Conservation (phyloP, 495 filamentous ascomycete genomes). For the Hypoxylon subgilvum region DNA sequence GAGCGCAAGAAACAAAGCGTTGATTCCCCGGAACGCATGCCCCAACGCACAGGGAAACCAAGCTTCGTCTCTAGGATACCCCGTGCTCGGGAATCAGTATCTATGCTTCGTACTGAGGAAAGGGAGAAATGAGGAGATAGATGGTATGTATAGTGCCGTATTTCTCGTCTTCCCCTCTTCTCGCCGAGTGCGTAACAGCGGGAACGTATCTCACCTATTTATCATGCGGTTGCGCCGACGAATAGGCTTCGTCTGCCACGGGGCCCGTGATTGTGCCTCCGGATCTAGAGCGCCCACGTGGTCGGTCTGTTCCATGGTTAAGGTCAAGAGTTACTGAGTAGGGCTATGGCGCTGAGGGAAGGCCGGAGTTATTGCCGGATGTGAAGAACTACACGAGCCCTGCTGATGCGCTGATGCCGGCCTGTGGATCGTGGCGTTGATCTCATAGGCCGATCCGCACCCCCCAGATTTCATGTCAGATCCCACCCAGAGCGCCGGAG, state of each 20-base stretch:
- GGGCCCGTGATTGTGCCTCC: constrained; percentile 29
- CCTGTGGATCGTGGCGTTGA: constrained; percentile 34
- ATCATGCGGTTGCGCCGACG: constrained; percentile 72
- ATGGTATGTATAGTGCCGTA: constrained; percentile 1
- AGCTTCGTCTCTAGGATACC: constrained; percentile 24
- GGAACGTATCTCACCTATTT: constrained; percentile 46
- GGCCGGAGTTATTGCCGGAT: constrained; percentile 7
- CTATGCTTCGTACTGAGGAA: neutral
- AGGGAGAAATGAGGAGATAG: constrained; percentile 1
- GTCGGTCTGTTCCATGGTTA: constrained; percentile 30
- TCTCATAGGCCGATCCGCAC: constrained; percentile 36
- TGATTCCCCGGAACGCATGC: constrained; percentile 47
- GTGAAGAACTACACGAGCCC: constrained; percentile 10
- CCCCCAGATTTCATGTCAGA: constrained; percentile 40
- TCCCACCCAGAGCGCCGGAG: constrained; percentile 31
- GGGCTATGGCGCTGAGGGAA: neutral
- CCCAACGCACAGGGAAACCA: constrained; percentile 8
- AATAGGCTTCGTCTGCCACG: constrained; percentile 51
- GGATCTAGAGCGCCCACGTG: constrained; percentile 37
- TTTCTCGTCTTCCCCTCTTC: too few relatives aligned
- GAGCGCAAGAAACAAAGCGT: constrained; percentile 62
- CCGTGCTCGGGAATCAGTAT: constrained; percentile 26
- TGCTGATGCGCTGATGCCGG: constrained; percentile 25
- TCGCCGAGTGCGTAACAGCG: neutral
- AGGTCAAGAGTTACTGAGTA: neutral